phyloP scores from a whole-genome alignment of 1,284 basidiomycete genomes.

The Agroathelia rolfsii region DNA sequence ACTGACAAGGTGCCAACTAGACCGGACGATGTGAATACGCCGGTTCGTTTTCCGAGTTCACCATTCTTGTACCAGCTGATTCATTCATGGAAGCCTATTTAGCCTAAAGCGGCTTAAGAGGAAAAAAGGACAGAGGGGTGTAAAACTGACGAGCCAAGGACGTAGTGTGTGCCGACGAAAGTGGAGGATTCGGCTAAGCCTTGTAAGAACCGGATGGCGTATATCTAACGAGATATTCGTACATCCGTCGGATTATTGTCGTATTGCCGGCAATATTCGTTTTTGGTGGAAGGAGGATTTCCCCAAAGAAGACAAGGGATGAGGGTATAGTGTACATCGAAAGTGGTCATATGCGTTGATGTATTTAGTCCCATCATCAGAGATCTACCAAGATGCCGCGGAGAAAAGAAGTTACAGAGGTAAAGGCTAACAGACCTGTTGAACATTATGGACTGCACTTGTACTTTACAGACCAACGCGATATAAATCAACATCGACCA shows the following conservation, averaged over 20 bases:
- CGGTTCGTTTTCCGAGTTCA: constrained; percentile 63
- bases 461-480: constrained; percentile 30
- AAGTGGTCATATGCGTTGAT: too few species aligned
- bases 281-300: too few species aligned
- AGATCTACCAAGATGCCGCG: too few species aligned
- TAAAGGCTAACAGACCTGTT: constrained; percentile 31
- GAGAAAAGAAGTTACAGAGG: too few species aligned
- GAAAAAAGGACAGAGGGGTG: neutral
- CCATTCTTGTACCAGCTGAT: constrained; percentile 57
- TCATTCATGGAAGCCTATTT: neutral
- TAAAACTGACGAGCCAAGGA: constrained; percentile 57
- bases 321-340: too few species aligned
- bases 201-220: constrained; percentile 66
- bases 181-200: constrained; percentile 66
- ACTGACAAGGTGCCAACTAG: constrained; percentile 52
- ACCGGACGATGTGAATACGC: constrained; percentile 62
- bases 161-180: constrained; percentile 67
- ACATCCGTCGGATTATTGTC: too few species aligned
- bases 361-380: too few species aligned
- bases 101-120: too few species aligned
- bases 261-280: too few species aligned
- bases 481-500: constrained; percentile 1
- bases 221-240: constrained; percentile 47
- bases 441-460: constrained; percentile 42
- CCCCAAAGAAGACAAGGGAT: too few species aligned